Percentiles rank a stretch among this genome's conserved stretches.
These are phyloP conservation scores for Holtermanniella nyarrowii DNA, from an alignment of 768 basidiomycete species.

Conservation along the genomic window DNA sequence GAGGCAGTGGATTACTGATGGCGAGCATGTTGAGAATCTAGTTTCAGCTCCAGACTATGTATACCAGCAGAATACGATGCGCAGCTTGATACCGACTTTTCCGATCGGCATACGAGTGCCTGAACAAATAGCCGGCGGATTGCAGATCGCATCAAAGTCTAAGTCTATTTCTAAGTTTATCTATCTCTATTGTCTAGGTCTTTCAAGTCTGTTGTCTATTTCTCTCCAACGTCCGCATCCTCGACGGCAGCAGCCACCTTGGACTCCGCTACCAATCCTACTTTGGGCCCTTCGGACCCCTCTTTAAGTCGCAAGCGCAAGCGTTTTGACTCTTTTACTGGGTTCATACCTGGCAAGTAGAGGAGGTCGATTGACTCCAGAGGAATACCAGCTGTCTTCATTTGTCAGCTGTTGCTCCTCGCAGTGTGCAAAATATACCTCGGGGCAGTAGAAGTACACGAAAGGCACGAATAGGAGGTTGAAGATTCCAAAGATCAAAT, in stretches of 20 bases:
- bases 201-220: no score
- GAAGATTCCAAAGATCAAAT: slow-evolving; percentile 20
- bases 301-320: slow-evolving; percentile 4
- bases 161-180: no score
- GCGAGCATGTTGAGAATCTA: no score
- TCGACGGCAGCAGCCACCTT: no score
- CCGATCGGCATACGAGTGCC: no score
- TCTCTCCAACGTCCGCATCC: no score
- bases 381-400: slow-evolving; percentile 18
- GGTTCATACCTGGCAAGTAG: slow-evolving; percentile 10
- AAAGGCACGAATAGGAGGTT: slow-evolving; percentile 17
- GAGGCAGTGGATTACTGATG: slow-evolving; percentile 14
- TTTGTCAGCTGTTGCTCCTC: neutral
- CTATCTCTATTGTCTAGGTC: no score
- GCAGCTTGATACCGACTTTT: no score
- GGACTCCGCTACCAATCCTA: neutral
- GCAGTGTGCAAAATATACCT: slow-evolving; percentile 4
- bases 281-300: neutral
- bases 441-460: slow-evolving; percentile 23
- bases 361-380: slow-evolving; percentile 18
- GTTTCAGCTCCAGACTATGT: no score
- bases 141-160: no score
- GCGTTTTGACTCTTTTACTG: slow-evolving; percentile 10
- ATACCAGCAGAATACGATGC: no score
- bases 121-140: no score